Base-by-base conservation (phyloP, 192 early-diverging fungal species). In the Umbelopsis sp. region DNA sequence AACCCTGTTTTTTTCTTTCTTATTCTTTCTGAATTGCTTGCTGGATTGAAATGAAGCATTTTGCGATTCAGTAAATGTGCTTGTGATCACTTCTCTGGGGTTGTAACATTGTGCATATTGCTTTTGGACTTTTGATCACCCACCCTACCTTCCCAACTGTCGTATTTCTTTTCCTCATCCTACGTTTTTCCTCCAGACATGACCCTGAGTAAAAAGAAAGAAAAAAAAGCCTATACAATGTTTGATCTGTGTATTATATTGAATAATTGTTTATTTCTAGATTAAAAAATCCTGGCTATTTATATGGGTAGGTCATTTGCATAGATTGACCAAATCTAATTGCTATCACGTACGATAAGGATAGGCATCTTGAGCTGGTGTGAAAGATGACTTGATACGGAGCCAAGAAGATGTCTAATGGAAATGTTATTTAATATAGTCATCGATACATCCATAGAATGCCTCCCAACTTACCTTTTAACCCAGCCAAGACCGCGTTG, bases 401-500 rank as follows among this genome's bases (percentile, higher is more conserved):
- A 74, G 45, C 73, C 73, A 34, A 74, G 20, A 6, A 74, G 25
- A 54, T 69, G 66, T 49, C 73, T 74, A 62, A 14, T 16, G 17
- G 17, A 49, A n/a, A 17, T 49, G 7, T 11, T 11, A 41, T 11
- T 41, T 41, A 41, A 8, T 38, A 38, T 12, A 47, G 45, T 12
- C 16, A 9, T 12, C 45, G 7, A n/a, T 16, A 4, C 45, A 32
- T 0, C 10, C 24, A 59, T 25, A 59, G 16, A 0, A 59, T 59
- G 4, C 24, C 26, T 32, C 12, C 5, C 56, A 66, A 16, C 7
- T 26, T 68, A 74, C 73, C 73, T 68, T 36, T 74, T 74, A 8
- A 74, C 29, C 26, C 68, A 74, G 20, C 73, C 73, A 16, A 74
- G 51, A 44, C 73, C 73, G 12, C 73, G 50, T n/a, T 54, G 68